Base-by-base conservation (phyloP, 352 stramenopile species). In the Aphanomyces invadans region DNA sequence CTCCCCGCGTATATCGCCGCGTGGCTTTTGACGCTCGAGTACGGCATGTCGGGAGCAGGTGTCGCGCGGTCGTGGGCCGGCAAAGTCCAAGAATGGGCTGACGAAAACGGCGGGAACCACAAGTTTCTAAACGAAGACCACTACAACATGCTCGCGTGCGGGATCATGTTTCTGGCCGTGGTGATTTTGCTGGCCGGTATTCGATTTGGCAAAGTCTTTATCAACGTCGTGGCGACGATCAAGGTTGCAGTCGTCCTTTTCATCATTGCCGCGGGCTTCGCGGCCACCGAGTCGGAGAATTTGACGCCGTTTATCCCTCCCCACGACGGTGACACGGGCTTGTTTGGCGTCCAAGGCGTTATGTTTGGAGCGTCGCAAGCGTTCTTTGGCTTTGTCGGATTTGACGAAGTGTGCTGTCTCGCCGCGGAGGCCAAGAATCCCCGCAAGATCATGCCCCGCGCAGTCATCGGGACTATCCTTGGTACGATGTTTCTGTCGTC, bases 1-100 rank as follows among this genome's bases (percentile, higher is more conserved):
- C 75, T 97, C 2, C 86, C 89, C 0, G 94, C 94, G 10, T 89
- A 97, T 29, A 73, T 97, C 26, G 88, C 86, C 0, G 90, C 81
- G 19, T 92, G 83, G 69, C 71, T 92, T 26, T 46, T 98, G 32
- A 96, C 89, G n/a, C 76, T 98, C 12, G 92, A 98, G 77, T 98
- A 97, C 76, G 80, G 88, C 38, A 66, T 97, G 9, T 93, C 86
- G 0, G 90, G 85, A 17, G 80, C 89, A 1, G 95, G 93, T 31
- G 88, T 98, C 0, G 92, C 95, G 0, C 85, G 91, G 48, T 95
- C 78, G 64, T 98, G 94, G 94, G 92, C 89, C 2, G 75, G 79
- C 56, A 98, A 98, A 72, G 77, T 97, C 4, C 69, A 93, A 57
- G 69, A 79, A 0, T 92, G 83, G 83, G 28, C 52, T 17, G 25